These are phyloP conservation scores for Phytophthora hybrid DNA, from an alignment of 352 stramenopile genomes.

Conservation along the genomic window DNA sequence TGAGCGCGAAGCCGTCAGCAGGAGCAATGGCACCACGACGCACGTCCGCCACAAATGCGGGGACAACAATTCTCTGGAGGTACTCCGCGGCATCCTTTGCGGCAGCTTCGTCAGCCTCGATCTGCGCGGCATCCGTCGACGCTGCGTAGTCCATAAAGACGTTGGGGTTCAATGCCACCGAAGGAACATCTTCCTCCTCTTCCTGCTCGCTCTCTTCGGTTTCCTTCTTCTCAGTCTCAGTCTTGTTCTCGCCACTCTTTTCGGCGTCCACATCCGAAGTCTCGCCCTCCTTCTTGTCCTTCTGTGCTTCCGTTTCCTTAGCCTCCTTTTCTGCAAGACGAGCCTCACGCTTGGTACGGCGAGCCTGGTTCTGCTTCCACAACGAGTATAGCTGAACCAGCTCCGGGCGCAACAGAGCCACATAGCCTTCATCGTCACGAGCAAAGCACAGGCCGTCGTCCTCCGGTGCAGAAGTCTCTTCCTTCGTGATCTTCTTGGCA, in stretches of 20 bases:
- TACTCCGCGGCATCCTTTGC: conserved; percentile 85
- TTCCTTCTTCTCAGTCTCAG: conserved; percentile 37
- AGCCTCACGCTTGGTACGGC: conserved; percentile 63
- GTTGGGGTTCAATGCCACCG: conserved; percentile 87
- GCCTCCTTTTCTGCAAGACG: conserved; percentile 56
- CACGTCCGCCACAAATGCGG: conserved; percentile 87
- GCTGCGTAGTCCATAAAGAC: conserved; percentile 91
- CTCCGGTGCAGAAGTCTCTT: conserved; percentile 33
- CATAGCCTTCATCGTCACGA: conserved; percentile 89
- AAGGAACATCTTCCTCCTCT: conserved; percentile 61
- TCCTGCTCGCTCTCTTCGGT: conserved; percentile 45
- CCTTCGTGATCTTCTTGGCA: conserved; percentile 22
- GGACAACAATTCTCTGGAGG: conserved; percentile 87
- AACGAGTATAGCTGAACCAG: conserved; percentile 93
- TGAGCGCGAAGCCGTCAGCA: conserved; percentile 92
- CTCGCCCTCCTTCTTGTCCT: conserved; percentile 23
- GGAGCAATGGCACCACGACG: conserved; percentile 82
- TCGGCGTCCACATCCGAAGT: conserved; percentile 22
- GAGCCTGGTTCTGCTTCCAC: conserved; percentile 89
- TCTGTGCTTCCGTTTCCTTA: conserved; percentile 52
- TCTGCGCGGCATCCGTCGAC: conserved; percentile 73
- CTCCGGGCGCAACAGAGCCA: conserved; percentile 92
- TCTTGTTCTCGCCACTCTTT: conserved; percentile 31
- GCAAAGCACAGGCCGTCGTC: conserved; percentile 66
- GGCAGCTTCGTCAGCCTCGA: conserved; percentile 70